These are phyloP conservation scores for Thielaviopsis punctulata DNA, from an alignment of 2,329 filamentous ascomycete species.

Conservation along the genomic window DNA sequence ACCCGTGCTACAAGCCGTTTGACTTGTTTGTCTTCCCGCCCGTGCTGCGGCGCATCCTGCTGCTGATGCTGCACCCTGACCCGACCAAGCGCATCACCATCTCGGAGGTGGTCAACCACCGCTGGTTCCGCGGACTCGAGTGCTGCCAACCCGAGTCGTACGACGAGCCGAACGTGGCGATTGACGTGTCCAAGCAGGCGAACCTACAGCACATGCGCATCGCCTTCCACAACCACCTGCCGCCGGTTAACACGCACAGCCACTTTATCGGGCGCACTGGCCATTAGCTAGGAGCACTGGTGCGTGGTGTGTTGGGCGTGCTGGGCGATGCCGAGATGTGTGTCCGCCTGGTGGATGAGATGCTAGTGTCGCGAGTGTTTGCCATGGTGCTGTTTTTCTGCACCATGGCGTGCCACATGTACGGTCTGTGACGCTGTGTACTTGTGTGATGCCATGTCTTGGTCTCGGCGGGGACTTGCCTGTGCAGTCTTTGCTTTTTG, in stretches of 20 bases:
- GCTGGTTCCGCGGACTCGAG: conserved; percentile 59
- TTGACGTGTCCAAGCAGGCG: conserved; percentile 41
- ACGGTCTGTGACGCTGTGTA: neutral
- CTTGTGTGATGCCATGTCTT: neutral
- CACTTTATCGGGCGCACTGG: conserved; percentile 19
- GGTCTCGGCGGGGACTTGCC: too few species aligned
- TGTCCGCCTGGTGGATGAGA: neutral
- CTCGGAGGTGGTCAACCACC: conserved; percentile 47
- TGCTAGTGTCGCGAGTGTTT: neutral
- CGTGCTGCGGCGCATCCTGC: conserved; percentile 50
- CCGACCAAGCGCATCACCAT: conserved; percentile 55
- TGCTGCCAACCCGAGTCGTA: conserved; percentile 62
- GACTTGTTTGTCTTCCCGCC: conserved; percentile 50
- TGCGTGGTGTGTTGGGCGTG: neutral
- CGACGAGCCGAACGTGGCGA: conserved; percentile 37
- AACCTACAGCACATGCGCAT: conserved; percentile 29
- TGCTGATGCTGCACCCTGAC: conserved; percentile 71
- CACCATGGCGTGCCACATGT: neutral
- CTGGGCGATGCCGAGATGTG: neutral
- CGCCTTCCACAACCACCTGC: conserved; percentile 41
- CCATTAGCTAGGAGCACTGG: neutral
- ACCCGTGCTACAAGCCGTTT: conserved; percentile 47
- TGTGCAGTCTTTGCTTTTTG: neutral
- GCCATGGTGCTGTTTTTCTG: neutral
- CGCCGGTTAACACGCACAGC: conserved; percentile 29